Base-by-base conservation (phyloP, 2,329 filamentous ascomycete genomes). In the Epichloe amarillans region DNA sequence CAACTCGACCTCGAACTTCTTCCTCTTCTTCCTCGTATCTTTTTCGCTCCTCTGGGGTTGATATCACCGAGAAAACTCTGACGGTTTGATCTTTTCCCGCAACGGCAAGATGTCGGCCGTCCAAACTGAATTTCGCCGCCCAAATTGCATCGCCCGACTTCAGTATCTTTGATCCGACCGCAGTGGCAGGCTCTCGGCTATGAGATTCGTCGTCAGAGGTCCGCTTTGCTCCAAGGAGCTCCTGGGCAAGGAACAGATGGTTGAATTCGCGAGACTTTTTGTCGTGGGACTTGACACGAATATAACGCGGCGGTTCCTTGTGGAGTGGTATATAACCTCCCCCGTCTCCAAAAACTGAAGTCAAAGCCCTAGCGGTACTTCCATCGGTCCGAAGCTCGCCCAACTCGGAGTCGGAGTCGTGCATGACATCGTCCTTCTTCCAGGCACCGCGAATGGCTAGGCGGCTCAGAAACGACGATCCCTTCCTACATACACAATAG, bases 121-220 rank as follows among this genome's bases (percentile, higher is more conserved):
- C 91, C 53, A 84, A 84, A 61, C 91, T 97, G 61, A 97, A 97
- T 60, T 93, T 87, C 55, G 88, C 80, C 0, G 91, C 84, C 93
- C 93, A 98, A 36, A 95, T 83, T 0, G 93, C 89, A 53, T 86
- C 78, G 38, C 73, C 73, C 7, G 70, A 71, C 41, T 68, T 66
- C 3, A 69, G 55, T 36, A 70, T 63, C 54, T 67, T 71, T 52
- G 66, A 70, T 44, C 68, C 69, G 12, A 69, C 64, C 14, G 65
- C 64, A 2, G 66, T 69, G 4, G 64, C 62, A 23, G 65, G 65
- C 5, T 58, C 60, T 15, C 66, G 63, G 17, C 60, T 57, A 2
- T 58, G 57, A 1, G 55, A 42, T 3, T 60, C 64, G 3, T 60
- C 60, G 14, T 65, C 57, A 6, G 63, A 55, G 0, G 63, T 60